A percentile compares a stretch with the other conserved stretches of the same genome.
Conservation (phyloP, 2,329 filamentous ascomycete species). For the Hypomyces perniciosus region DNA sequence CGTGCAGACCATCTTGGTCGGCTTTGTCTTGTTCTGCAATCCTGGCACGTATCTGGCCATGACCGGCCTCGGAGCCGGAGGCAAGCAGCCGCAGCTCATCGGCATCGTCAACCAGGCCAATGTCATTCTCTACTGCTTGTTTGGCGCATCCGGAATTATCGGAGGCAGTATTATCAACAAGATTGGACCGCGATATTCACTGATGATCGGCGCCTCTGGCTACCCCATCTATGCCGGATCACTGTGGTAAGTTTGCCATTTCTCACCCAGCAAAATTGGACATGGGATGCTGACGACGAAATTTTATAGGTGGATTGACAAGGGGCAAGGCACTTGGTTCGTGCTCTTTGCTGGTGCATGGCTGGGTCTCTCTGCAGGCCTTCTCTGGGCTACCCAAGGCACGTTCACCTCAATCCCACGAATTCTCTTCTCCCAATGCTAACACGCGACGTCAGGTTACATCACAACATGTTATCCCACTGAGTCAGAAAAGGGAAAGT, state of each 20-base stretch:
- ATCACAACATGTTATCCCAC: constrained; percentile 87
- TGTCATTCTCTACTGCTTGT: constrained; percentile 15
- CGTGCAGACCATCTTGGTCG: constrained; percentile 64
- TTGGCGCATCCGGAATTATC: constrained; percentile 12
- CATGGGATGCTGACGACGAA: constrained; percentile 33
- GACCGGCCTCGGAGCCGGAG: constrained; percentile 19
- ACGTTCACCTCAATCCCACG: constrained; percentile 28
- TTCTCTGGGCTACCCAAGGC: constrained; percentile 78
- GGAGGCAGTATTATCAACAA: constrained; percentile 16
- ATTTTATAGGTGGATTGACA: constrained; percentile 7
- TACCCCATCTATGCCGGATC: constrained; percentile 12
- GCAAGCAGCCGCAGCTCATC: constrained; percentile 14
- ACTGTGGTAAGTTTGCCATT: constrained; percentile 46
- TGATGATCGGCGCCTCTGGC: constrained; percentile 11
- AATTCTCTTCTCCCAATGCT: neutral
- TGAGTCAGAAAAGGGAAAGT: constrained; percentile 76
- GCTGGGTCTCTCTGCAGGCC: constrained; percentile 28
- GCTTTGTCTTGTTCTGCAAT: constrained; percentile 28
- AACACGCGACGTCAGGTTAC: neutral
- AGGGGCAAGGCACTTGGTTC: constrained; percentile 37
- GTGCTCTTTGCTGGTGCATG: constrained; percentile 64
- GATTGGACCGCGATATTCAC: constrained; percentile 8
- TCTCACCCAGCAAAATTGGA: constrained; percentile 61
- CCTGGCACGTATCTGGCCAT: constrained; percentile 20
- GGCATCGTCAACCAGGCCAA: constrained; percentile 16